phyloP scores from a whole-genome alignment of 495 filamentous ascomycete genomes.

The Sporormia fimetaria region DNA sequence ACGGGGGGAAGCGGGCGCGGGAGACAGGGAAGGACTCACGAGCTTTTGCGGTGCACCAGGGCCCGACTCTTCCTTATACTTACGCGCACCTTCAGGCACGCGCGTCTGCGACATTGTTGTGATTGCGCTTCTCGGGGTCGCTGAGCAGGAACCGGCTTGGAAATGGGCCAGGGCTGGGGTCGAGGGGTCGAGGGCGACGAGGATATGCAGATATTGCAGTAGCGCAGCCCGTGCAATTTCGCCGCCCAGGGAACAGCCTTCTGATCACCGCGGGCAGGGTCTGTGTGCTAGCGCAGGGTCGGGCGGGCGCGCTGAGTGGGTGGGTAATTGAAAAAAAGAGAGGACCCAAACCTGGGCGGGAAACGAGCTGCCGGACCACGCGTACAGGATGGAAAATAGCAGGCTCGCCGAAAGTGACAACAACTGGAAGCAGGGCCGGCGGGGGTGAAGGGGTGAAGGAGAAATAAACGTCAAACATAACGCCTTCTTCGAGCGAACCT shows the following conservation, averaged over 20 bases:
- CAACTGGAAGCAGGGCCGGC: constrained; percentile 15
- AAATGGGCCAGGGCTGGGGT: constrained; percentile 11
- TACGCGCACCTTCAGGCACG: constrained; percentile 26
- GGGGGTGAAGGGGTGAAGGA: constrained; percentile 1
- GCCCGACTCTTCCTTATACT: constrained; percentile 33
- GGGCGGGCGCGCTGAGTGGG: neutral
- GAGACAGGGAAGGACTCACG: constrained; percentile 29
- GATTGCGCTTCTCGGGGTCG: constrained; percentile 17
- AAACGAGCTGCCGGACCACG: too few species aligned
- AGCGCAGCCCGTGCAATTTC: constrained; percentile 24
- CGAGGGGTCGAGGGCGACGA: constrained; percentile 12
- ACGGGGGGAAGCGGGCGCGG: neutral
- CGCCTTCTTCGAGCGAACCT: too few species aligned
- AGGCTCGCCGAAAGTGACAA: too few species aligned
- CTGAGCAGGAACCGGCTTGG: constrained; percentile 8
- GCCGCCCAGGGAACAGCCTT: too few species aligned
- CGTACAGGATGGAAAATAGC: too few species aligned
- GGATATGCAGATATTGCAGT: constrained; percentile 16
- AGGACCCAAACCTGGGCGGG: too few species aligned
- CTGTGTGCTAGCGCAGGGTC: neutral
- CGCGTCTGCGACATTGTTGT: constrained; percentile 32
- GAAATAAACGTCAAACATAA: constrained; percentile 26
- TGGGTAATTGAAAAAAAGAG: neutral
- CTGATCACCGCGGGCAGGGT: too few species aligned
- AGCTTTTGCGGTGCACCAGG: constrained; percentile 28